Evolutionary conservation across 1,284 basidiomycete species (phyloP).

Genomic region (Trichosporon sp.): DNA sequence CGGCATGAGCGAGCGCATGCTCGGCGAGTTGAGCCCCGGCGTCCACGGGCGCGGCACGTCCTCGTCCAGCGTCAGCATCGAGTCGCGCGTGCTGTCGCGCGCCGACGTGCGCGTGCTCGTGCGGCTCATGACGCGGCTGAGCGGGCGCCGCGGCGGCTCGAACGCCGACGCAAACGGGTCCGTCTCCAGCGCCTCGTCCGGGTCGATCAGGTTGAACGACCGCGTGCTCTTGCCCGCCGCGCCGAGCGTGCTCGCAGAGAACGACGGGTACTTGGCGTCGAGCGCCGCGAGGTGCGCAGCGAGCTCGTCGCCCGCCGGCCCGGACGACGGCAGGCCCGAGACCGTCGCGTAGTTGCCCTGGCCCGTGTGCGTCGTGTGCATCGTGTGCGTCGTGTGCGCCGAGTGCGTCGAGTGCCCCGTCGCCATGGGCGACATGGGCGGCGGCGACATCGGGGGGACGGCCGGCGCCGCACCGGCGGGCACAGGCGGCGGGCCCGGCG

Average conservation of each 20-base stretch:
- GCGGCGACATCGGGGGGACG: background rate
- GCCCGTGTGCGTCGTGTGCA: too few species aligned
- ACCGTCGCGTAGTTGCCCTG: background rate
- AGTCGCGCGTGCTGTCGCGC: background rate
- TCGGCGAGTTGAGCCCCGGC: background rate
- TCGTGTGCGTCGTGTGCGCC: background rate
- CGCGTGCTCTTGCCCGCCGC: background rate
- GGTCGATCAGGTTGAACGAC: background rate
- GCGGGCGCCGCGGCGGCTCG: constrained; percentile 11
- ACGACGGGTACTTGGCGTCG: background rate
- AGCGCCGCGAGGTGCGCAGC: background rate
- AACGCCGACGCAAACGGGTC: constrained; percentile 39
- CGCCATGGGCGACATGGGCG: background rate
- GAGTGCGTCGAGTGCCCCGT: background rate
- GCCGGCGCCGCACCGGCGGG: too few species aligned
- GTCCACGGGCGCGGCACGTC: background rate
- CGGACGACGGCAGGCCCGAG: background rate
- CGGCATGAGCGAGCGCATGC: constrained; percentile 8
- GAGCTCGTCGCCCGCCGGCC: background rate
- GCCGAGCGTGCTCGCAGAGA: background rate
- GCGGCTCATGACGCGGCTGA: background rate
- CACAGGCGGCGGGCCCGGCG: background rate
- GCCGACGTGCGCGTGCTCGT: background rate
- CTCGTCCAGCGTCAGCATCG: background rate
- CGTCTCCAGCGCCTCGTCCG: background rate